Percentiles rank a stretch among this genome's conserved stretches.
Evolutionary conservation across 2,329 filamentous ascomycete species (phyloP).

Genomic region (Trichoderma sp.): DNA sequence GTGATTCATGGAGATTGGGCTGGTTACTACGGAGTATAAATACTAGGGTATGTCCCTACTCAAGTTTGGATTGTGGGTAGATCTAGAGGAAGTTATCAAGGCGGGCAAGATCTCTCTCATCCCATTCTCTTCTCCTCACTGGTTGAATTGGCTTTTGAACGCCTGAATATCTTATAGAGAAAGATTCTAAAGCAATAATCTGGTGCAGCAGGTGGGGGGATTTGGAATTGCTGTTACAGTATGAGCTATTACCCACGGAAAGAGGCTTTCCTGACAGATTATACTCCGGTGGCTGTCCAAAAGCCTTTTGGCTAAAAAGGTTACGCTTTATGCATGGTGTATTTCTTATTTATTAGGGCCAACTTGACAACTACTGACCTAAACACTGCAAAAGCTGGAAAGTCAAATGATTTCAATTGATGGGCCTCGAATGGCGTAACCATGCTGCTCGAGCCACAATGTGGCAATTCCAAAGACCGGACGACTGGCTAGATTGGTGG

Average conservation of each 20-base stretch:
- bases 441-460: not conserved
- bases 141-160: not conserved
- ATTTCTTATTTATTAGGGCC: not conserved
- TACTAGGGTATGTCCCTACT: not conserved
- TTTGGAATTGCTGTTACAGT: not conserved
- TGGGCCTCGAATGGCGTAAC: not conserved
- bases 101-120: not conserved
- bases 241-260: not conserved
- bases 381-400: too few species aligned
- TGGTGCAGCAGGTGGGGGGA: not conserved
- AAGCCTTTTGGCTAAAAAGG: not conserved
- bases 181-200: not conserved
- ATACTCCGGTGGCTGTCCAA: not conserved
- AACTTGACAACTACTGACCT: not conserved
- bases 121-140: not conserved
- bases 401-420: not conserved
- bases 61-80: not conserved
- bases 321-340: not conserved
- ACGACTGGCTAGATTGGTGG: not conserved
- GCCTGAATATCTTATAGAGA: not conserved
- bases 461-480: not conserved
- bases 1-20: not conserved
- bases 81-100: fast-evolving
- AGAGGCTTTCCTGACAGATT: not conserved
- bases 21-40: not conserved